Evolutionary conservation across 148 eudicot species (phyloP).

Genomic region (Chenopodium formosanum): DNA sequence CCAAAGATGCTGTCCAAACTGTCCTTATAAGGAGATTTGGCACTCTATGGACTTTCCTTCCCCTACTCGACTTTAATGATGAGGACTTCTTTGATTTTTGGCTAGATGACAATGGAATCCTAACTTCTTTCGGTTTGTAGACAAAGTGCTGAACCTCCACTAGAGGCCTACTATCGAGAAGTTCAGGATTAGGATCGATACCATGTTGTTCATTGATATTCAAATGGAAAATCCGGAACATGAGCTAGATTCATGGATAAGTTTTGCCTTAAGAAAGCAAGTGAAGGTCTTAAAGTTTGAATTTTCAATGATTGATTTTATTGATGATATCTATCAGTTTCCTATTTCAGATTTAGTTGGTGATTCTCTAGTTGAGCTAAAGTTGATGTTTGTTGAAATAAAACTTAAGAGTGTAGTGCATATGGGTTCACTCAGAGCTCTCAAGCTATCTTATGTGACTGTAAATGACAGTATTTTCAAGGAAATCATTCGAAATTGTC

Average conservation of each 20-base stretch:
- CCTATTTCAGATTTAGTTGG: conserved; percentile 16
- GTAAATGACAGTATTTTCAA: conserved; percentile 9
- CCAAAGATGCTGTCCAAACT: not conserved
- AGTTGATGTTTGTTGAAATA: conserved; percentile 7
- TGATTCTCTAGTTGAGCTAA: conserved; percentile 19
- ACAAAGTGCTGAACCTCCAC: not conserved
- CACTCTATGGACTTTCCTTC: conserved; percentile 11
- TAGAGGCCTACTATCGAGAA: not conserved
- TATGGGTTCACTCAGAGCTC: conserved; percentile 11
- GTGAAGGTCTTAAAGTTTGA: conserved; percentile 5
- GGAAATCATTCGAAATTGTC: conserved; percentile 22
- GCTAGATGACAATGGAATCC: not conserved
- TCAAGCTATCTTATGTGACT: conserved; percentile 1
- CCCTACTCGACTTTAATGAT: conserved; percentile 4
- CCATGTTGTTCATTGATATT: not conserved
- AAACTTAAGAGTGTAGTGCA: not conserved
- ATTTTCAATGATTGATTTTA: conserved; percentile 1
- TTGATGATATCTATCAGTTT: conserved; percentile 1
- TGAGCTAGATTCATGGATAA: conserved; percentile 13
- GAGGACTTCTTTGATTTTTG: not conserved
- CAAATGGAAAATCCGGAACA: not conserved
- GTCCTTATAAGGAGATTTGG: not conserved
- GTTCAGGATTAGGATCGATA: not conserved
- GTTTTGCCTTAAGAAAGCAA: conserved; percentile 12
- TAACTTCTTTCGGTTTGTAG: conserved; percentile 6